phyloP scores from a whole-genome alignment of 345 rosid species.

The Citrus inodora region DNA sequence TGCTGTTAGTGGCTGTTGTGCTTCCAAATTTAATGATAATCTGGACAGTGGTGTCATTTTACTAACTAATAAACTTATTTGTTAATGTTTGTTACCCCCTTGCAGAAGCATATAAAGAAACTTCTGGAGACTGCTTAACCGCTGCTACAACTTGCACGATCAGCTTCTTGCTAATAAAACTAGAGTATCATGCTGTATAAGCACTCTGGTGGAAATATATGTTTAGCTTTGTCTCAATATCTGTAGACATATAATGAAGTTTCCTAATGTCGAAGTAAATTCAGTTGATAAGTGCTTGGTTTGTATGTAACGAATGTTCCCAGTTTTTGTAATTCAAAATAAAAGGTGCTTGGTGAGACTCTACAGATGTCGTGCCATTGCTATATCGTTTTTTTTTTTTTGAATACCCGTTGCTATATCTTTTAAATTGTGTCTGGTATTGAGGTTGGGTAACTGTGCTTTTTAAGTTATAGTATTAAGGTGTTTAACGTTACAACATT shows the following conservation, averaged over 20 bases:
- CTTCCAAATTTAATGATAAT: neutral
- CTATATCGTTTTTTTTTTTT: no score
- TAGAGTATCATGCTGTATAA: neutral
- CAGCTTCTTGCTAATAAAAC: neutral
- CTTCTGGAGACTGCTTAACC: constrained; percentile 40
- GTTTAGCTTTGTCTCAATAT: neutral
- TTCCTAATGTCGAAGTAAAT: neutral
- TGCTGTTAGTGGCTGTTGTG: neutral
- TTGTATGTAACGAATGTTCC: neutral
- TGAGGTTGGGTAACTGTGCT: no score
- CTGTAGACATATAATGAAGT: neutral
- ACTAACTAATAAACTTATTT: neutral
- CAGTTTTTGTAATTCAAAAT: neutral
- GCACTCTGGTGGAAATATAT: neutral
- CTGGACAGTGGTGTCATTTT: neutral
- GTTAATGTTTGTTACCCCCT: neutral
- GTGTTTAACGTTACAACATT: no score
- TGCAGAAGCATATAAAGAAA: constrained; percentile 81
- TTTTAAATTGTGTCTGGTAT: no score
- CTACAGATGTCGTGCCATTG: neutral
- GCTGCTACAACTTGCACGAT: neutral
- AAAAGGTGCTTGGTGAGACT: neutral
- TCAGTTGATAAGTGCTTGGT: neutral
- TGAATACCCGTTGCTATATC: no score
- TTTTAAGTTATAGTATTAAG: no score